These are phyloP conservation scores for Pelargonium exstipulatum DNA, from an alignment of 441 rosid species.

Conservation along the genomic window DNA sequence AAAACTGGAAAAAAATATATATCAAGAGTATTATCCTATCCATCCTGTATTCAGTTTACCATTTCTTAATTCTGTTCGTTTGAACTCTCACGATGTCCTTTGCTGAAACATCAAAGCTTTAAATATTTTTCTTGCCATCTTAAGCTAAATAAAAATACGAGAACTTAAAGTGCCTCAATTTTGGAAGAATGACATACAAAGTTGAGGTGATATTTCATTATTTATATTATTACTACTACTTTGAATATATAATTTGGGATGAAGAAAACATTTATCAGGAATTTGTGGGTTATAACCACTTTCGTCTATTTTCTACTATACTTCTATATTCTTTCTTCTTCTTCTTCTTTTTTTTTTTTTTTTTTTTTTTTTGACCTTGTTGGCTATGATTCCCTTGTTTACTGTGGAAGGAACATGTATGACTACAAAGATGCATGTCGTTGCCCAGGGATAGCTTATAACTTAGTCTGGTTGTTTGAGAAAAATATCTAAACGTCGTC, in stretches of 20 bases:
- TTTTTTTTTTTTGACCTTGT: background rate
- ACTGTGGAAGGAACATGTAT: background rate
- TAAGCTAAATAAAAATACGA: background rate
- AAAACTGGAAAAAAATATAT: no score
- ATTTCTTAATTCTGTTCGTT: background rate
- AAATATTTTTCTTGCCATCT: background rate
- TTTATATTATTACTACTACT: no score
- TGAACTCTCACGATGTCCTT: background rate
- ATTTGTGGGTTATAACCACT: background rate
- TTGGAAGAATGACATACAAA: no score
- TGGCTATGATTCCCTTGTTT: background rate
- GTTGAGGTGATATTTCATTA: no score
- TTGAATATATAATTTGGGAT: background rate
- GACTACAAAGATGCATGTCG: background rate
- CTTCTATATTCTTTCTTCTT: no score
- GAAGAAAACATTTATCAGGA: background rate
- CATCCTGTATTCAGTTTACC: background rate
- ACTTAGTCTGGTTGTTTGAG: background rate
- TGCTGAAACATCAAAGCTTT: background rate
- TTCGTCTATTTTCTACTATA: no score
- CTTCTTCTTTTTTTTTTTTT: no score
- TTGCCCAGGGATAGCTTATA: background rate
- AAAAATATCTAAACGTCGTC: slow-evolving; percentile 1
- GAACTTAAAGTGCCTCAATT: no score
- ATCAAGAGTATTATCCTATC: background rate